Evolutionary conservation across 2,329 filamentous ascomycete species (phyloP), one percentile per base, ranked within the genome.

Genomic region (Alternaria conjuncta): DNA sequence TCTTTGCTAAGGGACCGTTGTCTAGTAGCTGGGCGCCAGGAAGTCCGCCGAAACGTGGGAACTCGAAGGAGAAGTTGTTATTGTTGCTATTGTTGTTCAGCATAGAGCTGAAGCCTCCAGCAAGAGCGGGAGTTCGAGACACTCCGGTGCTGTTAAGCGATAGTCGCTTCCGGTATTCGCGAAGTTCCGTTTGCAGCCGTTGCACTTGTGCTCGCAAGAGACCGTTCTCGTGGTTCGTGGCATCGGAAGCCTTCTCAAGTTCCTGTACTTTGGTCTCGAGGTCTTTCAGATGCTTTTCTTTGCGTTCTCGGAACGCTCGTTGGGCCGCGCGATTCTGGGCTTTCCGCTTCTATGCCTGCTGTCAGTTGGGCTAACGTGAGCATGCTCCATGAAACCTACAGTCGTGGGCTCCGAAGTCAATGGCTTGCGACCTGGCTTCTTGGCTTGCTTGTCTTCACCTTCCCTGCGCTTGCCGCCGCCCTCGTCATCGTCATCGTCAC

Each of bases 371-470:
- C 60, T n/a, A 59, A 46, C 18, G 23, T 62, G 18, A 30, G 63
- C 43, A 47, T 46, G n/a, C 46, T 63, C 32, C 30, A 43, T 45
- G 45, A 51, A 44, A 88, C 94, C 84, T 89, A 98, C 95, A 71
- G 94, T 96, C 71, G 92, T 98, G 23, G 96, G 96, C 81, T 98
- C 96, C 21, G 93, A 96, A 51, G 93, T 98, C 74, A 98, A 85
- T 20, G 95, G 96, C 85, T 99, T 99, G 67, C 96, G 89, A 55
- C 96, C 96, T 5, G 96, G 95, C 83, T 98, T 99, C 88, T 98
- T 98, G 23, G 93, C 89, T 46, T 90, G 86, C 82, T 96, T 97
- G 47, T 94, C 93, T 60, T 93, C 90, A 62, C 90, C 89, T 81
- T 97, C 94, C 64, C 92, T 88, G 68, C 93, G 88, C 84, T 94